Evolutionary conservation across 169 alveolate species (phyloP), one percentile per base, ranked within the genome.

Genomic region (Plasmodium ovale): DNA sequence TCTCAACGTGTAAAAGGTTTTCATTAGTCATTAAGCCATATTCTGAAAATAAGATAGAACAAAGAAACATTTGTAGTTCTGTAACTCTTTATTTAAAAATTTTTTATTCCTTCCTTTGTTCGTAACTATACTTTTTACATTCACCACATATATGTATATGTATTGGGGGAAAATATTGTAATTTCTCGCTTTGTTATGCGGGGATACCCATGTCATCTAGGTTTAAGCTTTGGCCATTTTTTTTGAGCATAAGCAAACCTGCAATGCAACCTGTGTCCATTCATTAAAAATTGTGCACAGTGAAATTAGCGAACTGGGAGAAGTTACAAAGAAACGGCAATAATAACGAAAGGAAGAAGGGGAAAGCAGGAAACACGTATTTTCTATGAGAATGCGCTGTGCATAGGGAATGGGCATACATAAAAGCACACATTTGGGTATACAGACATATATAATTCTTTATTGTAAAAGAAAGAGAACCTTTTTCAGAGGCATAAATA

Each of bases 401-500:
- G n/a, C n/a, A n/a, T n/a, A n/a, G n/a, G n/a, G n/a, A n/a, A n/a
- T n/a, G n/a, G n/a, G n/a, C n/a, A n/a, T n/a, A n/a, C n/a, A n/a
- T n/a, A n/a, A n/a, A n/a, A n/a, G n/a, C n/a, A n/a, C n/a, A n/a
- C n/a, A n/a, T n/a, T 35, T 67, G 16, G 2, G 21, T 1, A 35
- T 65, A 21, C n/a, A 29, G 14, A 33, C 44, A 64, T 65, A 23
- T 65, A 37, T 27, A 0, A 12, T 33, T 39, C 21, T 65, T 3
- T 27, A 47, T 65, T 1, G n/a, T 14, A 44, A 14, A 21, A 60
- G 9, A 19, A 12, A 27, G 4, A 21, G 64, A 42, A 74, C 88
- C 88, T 74, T 74, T 74, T 74, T 74, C 88, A 14, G 88, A 74
- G 23, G 74, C 88, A 29, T 74, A 59, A 23, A 74, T 64, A 27